A percentile compares a stretch with the other conserved stretches of the same genome.
Conservation (phyloP, 768 basidiomycete genomes). For the Hortiboletus flavorubellus region DNA sequence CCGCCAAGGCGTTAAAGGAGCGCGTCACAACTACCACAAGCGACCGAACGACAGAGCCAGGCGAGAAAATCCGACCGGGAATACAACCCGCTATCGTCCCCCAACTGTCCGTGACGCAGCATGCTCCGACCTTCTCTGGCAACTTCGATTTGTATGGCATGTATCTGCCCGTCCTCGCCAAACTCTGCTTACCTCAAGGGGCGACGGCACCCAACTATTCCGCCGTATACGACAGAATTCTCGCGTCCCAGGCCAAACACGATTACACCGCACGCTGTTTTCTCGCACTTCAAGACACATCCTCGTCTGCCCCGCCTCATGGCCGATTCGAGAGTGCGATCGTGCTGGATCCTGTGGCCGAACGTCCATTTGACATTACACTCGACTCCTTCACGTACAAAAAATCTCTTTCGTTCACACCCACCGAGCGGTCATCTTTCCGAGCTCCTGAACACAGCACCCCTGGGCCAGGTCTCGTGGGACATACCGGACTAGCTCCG, state of each 20-base stretch:
- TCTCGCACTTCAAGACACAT: slow-evolving; percentile 14
- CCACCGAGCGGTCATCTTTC: slow-evolving; percentile 26
- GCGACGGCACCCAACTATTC: slow-evolving; percentile 27
- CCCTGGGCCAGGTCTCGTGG: slow-evolving; percentile 29
- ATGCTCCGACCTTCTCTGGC: slow-evolving; percentile 25
- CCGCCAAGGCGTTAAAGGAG: slow-evolving; percentile 8
- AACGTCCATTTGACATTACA: slow-evolving; percentile 33
- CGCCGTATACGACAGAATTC: slow-evolving; percentile 34
- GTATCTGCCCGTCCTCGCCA: slow-evolving; percentile 36
- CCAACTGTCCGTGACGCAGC: slow-evolving; percentile 5
- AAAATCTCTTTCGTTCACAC: slow-evolving; percentile 26
- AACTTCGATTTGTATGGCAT: slow-evolving; percentile 41
- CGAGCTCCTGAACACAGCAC: slow-evolving; percentile 19
- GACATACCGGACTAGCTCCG: slow-evolving; percentile 20
- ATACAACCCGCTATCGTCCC: slow-evolving; percentile 5
- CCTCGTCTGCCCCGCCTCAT: slow-evolving; percentile 10
- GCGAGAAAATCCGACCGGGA: neutral
- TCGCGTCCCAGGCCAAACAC: slow-evolving; percentile 36
- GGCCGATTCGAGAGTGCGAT: slow-evolving; percentile 26
- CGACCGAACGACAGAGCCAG: neutral
- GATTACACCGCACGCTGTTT: slow-evolving; percentile 36
- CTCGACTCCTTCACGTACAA: slow-evolving; percentile 26
- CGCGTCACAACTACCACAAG: neutral
- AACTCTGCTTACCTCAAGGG: slow-evolving; percentile 30
- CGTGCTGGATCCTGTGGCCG: slow-evolving; percentile 35